Evolutionary conservation across 192 early-diverging fungal genomes (phyloP), one percentile per base, ranked within the genome.

Genomic region (Phycomyces nitens): DNA sequence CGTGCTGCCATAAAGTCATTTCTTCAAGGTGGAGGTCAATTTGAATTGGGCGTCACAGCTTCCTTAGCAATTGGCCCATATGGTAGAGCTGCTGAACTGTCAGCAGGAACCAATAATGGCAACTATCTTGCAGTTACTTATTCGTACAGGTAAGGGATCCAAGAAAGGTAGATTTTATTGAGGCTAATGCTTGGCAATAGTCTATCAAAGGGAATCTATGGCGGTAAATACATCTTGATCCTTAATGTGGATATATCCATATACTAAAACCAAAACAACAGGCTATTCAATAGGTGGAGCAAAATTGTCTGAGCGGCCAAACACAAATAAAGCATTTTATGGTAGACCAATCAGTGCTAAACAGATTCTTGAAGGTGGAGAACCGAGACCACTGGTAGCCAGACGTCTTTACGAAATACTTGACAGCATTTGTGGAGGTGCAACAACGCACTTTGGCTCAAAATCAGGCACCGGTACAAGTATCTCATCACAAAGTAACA

Each of bases 331-430:
- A 9, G 41, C 44, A 3, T 70, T 58, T 58, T 70, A 70, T 24
- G 61, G 61, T 15, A 51, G 61, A 20, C 60, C 60, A n/a, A 57
- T 64, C 21, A 58, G 43, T 18, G 68, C 68, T 15, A 21, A 29
- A 15, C 61, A 70, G 3, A 62, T 70, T 23, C 23, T 70, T 42
- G 64, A 34, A 15, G 68, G 68, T 21, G 34, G n/a, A n/a, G n/a
- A 93, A 23, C 66, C 84, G 6, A 86, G 88, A 26, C 91, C 94
- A 6, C 83, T 84, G 5, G 71, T 82, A 43, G 94, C 93, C 1
- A 87, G 89, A 29, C 70, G 76, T 27, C 75, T 94, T 15, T 93
- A 94, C 65, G 61, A 87, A 8, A 85, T 85, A 3, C 75, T 94
- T 16, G 75, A 87, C 52, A 9, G 43, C 2, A 21, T 68, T 4